Evolutionary conservation across 176 grass and related monocot species (phyloP).

Genomic region (Poa annua): DNA sequence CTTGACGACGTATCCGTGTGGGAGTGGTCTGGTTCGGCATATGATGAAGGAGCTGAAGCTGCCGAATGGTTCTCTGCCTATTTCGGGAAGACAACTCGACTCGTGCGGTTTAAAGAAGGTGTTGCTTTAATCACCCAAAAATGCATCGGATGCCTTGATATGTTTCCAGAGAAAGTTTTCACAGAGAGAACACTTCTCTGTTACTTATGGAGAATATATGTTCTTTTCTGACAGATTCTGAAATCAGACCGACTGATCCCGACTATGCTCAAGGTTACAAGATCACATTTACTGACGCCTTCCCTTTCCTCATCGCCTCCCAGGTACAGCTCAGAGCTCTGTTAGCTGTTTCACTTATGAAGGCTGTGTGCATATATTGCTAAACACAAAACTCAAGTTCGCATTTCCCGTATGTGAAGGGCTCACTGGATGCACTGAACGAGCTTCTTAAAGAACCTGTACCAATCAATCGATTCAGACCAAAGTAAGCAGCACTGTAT

Average conservation of each 20-base stretch:
- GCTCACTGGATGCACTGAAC: slow-evolving; percentile 77
- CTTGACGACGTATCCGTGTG: slow-evolving; percentile 69
- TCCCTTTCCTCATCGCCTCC: slow-evolving; percentile 74
- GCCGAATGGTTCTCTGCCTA: slow-evolving; percentile 75
- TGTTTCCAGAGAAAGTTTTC: background rate
- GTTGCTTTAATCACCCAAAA: background rate
- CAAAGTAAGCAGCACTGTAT: slow-evolving; percentile 61
- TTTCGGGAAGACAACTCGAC: slow-evolving; percentile 67
- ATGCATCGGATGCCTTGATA: background rate
- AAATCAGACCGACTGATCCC: slow-evolving; percentile 68
- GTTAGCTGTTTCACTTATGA: background rate
- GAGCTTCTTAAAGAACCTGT: slow-evolving; percentile 73
- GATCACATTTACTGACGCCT: slow-evolving; percentile 66
- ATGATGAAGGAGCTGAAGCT: slow-evolving; percentile 74
- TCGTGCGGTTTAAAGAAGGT: slow-evolving; percentile 76
- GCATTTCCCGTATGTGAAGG: slow-evolving; percentile 47
- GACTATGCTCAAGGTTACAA: slow-evolving; percentile 74
- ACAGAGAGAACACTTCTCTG: background rate
- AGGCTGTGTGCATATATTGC: slow-evolving; percentile 8
- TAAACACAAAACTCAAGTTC: slow-evolving; percentile 20
- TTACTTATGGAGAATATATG: background rate
- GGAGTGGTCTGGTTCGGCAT: slow-evolving; percentile 87
- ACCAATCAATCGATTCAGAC: slow-evolving; percentile 80
- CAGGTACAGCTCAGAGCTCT: slow-evolving; percentile 49
- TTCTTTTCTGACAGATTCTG: slow-evolving; percentile 44